These are phyloP conservation scores for Trametes maxima DNA, from an alignment of 768 basidiomycete genomes.

Conservation along the genomic window DNA sequence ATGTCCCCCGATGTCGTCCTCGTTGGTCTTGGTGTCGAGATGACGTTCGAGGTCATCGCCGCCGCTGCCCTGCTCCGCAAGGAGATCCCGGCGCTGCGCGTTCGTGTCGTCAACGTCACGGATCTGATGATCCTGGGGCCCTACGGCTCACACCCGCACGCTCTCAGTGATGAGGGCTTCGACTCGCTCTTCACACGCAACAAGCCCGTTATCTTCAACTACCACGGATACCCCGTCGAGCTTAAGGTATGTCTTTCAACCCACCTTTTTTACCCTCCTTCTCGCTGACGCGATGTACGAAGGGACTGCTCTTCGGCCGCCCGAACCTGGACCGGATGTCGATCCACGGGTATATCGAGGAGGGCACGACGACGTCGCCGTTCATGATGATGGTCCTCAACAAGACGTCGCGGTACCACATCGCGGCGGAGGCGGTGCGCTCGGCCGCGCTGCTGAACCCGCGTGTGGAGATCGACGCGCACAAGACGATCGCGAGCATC, in stretches of 20 bases:
- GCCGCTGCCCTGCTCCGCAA: slow-evolving; percentile 80
- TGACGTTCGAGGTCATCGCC: slow-evolving; percentile 87
- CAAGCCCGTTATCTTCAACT: slow-evolving; percentile 75
- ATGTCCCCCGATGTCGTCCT: slow-evolving; percentile 77
- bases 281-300: background rate
- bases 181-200: slow-evolving; percentile 72
- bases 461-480: slow-evolving; percentile 57
- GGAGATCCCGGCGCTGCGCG: slow-evolving; percentile 68
- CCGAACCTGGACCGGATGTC: slow-evolving; percentile 50
- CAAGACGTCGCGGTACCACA: slow-evolving; percentile 64
- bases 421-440: slow-evolving; percentile 62
- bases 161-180: slow-evolving; percentile 63
- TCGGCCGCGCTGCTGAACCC: slow-evolving; percentile 55
- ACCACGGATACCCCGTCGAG: slow-evolving; percentile 80
- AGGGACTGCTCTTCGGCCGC: slow-evolving; percentile 59
- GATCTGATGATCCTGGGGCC: slow-evolving; percentile 83
- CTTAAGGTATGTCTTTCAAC: slow-evolving; percentile 44
- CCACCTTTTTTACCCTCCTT: no score
- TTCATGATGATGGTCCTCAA: slow-evolving; percentile 85
- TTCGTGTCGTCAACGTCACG: slow-evolving; percentile 87
- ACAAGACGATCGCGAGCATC: slow-evolving; percentile 57
- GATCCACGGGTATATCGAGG: slow-evolving; percentile 67
- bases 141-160: slow-evolving; percentile 74
- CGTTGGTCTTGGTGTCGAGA: slow-evolving; percentile 85
- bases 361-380: slow-evolving; percentile 83